Evolutionary conservation across 2,329 filamentous ascomycete genomes (phyloP), one percentile per base, ranked within the genome.

Genomic region (Epichloe typhina): DNA sequence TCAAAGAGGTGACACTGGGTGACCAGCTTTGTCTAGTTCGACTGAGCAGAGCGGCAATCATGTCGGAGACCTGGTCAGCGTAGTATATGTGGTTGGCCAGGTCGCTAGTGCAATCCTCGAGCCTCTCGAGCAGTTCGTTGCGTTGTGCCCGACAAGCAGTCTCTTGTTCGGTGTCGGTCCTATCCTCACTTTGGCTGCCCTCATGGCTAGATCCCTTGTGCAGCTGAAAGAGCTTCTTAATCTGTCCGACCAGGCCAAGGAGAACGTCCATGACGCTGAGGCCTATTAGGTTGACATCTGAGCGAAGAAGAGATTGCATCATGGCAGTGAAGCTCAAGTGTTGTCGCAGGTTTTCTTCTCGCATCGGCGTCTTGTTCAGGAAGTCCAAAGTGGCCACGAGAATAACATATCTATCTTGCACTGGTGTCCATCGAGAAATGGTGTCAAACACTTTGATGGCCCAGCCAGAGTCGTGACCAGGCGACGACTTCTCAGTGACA

Each of bases 41-140:
- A 33, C 79, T 71, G 15, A 97, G 70, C 43, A 97, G 83, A 0
- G 88, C 82, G 19, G 82, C 78, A 48, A 96, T 82, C 88, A 97
- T 96, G 66, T 98, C 93, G 1, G 86, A 83, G 50, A 97, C 88
- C 66, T 98, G 93, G 59, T 97, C 91, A 2, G 87, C 87, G 64
- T 98, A 98, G 71, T 98, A 98, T 35, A 96, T 83, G 62, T 98
- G 93, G 0, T 88, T 95, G 2, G 90, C 89, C 31, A 98, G 72
- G 63, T 90, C 82, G n/a, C 88, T 88, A 54, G 96, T 89, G 67
- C 88, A 95, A 57, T 79, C 76, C 63, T 93, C 84, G 15, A 97
- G 75, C 35, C 83, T 79, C 36, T 72, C 66, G 31, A 95, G 70
- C 15, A 96, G 73, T 57, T 83, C 76, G 55, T 75, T 74, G 47